phyloP scores from a whole-genome alignment of 1,139 yeast genomes.

The Debaryomyces sp. region DNA sequence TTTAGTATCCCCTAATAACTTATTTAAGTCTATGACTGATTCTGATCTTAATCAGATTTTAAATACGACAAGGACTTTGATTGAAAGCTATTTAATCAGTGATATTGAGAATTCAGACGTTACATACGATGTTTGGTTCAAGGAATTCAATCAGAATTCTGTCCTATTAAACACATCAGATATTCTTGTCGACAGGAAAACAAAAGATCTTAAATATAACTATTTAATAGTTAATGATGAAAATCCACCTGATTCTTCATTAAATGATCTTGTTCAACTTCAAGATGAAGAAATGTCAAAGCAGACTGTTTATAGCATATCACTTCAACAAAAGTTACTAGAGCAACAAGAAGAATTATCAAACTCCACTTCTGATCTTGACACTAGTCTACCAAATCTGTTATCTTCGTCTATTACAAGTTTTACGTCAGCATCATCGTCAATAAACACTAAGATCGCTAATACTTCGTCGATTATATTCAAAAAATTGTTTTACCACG shows the following conservation, averaged over 20 bases:
- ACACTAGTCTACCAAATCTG: slow-evolving; percentile 24
- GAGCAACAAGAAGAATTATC: slow-evolving; percentile 31
- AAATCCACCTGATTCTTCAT: neutral
- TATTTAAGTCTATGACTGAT: slow-evolving; percentile 34
- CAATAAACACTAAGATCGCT: slow-evolving; percentile 31
- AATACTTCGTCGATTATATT: slow-evolving; percentile 36
- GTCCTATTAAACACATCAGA: slow-evolving; percentile 29
- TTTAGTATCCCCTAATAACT: slow-evolving; percentile 35
- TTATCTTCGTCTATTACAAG: slow-evolving; percentile 43
- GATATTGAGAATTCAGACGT: slow-evolving; percentile 24
- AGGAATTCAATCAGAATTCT: slow-evolving; percentile 29
- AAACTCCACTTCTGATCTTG: slow-evolving; percentile 22
- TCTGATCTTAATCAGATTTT: slow-evolving; percentile 40
- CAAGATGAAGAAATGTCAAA: slow-evolving; percentile 38
- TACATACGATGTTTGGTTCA: slow-evolving; percentile 42
- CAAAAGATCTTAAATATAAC: slow-evolving; percentile 9
- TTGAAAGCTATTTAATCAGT: slow-evolving; percentile 30
- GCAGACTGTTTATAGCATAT: slow-evolving; percentile 25
- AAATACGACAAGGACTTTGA: slow-evolving; percentile 31
- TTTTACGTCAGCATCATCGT: slow-evolving; percentile 32
- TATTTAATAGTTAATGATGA: slow-evolving; percentile 7
- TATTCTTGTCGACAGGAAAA: slow-evolving; percentile 8
- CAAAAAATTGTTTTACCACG: slow-evolving; percentile 29
- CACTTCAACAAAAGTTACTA: slow-evolving; percentile 22
- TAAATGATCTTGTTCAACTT: slow-evolving; percentile 19